Percentiles rank a stretch among this genome's conserved stretches.
phyloP scores from a whole-genome alignment of 177 flowering plant genomes.

The Vitis hybrid region DNA sequence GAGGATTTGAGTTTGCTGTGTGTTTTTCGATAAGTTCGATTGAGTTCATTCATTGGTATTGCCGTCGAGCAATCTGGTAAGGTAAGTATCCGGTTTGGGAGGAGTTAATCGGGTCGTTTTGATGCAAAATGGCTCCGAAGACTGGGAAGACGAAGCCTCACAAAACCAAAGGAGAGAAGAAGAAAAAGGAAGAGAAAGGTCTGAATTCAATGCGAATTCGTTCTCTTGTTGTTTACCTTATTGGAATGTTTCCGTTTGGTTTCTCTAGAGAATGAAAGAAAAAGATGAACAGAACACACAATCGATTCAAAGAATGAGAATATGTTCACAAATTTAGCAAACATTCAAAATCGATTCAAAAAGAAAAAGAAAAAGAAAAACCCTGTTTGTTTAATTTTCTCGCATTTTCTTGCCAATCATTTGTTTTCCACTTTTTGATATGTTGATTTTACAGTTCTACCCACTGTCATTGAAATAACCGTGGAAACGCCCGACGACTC shows the following conservation, averaged over 20 bases:
- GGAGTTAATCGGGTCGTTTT: not conserved
- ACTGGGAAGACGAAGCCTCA: slow-evolving; percentile 76
- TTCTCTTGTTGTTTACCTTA: not conserved
- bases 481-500: slow-evolving; percentile 71
- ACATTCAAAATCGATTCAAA: no score
- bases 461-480: slow-evolving; percentile 66
- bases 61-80: not conserved
- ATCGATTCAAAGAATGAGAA: no score
- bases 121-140: slow-evolving; percentile 78
- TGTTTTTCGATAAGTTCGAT: slow-evolving; percentile 18
- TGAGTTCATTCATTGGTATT: not conserved
- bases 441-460: slow-evolving; percentile 56
- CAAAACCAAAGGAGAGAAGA: slow-evolving; percentile 89
- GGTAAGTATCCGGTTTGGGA: no score
- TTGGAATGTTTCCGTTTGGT: not conserved
- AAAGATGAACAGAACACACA: no score
- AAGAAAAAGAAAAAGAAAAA: no score
- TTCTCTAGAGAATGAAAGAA: not conserved
- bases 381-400: not conserved
- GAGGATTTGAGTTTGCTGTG: not conserved
- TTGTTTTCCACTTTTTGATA: not conserved
- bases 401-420: not conserved
- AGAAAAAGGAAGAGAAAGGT: slow-evolving; percentile 98
- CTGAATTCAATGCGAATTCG: not conserved
- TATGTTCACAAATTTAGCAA: no score